phyloP scores from a whole-genome alignment of 176 grass and related monocot species.

The Triticum timopheevii region DNA sequence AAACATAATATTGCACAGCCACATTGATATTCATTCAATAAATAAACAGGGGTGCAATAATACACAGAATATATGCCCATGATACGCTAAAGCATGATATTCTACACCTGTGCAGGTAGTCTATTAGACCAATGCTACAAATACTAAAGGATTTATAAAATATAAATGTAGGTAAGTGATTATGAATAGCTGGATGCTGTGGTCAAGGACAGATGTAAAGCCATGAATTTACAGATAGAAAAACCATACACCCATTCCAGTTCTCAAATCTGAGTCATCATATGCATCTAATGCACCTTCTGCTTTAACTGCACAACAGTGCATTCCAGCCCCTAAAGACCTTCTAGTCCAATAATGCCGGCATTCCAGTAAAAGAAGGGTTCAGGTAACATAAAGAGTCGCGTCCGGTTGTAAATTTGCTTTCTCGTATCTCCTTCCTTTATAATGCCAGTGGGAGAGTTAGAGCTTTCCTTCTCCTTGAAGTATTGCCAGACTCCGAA shows the following conservation, averaged over 20 bases:
- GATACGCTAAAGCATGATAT: neutral
- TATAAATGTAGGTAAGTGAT: neutral
- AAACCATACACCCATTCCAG: neutral
- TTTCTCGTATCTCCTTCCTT: no score
- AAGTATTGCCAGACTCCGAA: no score
- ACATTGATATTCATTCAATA: neutral
- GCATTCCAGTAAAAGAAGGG: no score
- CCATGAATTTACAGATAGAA: neutral
- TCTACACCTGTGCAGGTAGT: neutral
- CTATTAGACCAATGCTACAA: constrained; percentile 5
- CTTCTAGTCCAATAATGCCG: no score
- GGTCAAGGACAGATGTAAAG: neutral
- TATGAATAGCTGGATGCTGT: neutral
- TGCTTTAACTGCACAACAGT: no score
- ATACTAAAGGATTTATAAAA: neutral
- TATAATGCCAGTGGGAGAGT: no score
- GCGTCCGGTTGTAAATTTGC: no score
- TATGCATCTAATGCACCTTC: no score
- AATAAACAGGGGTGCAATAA: neutral
- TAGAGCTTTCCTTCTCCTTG: no score
- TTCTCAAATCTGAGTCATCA: no score
- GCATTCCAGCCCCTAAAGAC: no score
- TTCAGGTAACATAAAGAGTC: no score
- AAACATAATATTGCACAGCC: neutral
- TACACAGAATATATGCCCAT: neutral